phyloP scores from a whole-genome alignment of 2,329 filamentous ascomycete species.

The Fusarium haematococcum region DNA sequence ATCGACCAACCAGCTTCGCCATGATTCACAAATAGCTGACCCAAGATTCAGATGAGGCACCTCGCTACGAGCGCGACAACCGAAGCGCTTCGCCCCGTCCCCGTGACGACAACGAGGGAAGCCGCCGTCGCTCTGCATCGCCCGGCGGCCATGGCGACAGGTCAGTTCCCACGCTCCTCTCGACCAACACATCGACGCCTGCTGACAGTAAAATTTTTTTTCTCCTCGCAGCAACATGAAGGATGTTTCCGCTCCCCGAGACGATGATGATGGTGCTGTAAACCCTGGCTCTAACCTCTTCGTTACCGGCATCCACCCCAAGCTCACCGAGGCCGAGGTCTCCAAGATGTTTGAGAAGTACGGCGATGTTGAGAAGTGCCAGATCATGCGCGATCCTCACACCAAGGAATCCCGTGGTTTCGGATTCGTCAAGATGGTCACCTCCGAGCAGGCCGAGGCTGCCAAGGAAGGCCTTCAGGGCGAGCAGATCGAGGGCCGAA shows the following conservation, averaged over 20 bases:
- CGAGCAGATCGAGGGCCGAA: slow-evolving; percentile 94
- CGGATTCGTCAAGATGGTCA: slow-evolving; percentile 99
- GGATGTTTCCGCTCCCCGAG: slow-evolving; percentile 63
- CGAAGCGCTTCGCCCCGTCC: slow-evolving; percentile 74
- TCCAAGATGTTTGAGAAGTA: slow-evolving; percentile 98
- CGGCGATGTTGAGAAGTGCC: slow-evolving; percentile 98
- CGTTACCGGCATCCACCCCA: slow-evolving; percentile 97
- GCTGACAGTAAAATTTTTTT: slow-evolving; percentile 14
- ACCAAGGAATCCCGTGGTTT: slow-evolving; percentile 99
- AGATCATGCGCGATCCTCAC: slow-evolving; percentile 99
- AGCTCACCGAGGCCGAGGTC: slow-evolving; percentile 89
- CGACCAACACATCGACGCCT: background rate
- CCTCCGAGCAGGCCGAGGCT: slow-evolving; percentile 93
- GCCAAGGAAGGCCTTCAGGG: slow-evolving; percentile 97
- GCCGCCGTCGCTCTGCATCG: slow-evolving; percentile 72
- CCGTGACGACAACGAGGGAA: slow-evolving; percentile 71
- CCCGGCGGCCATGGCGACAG: slow-evolving; percentile 61
- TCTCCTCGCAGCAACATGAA: slow-evolving; percentile 57
- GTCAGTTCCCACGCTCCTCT: slow-evolving; percentile 30
- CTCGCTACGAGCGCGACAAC: slow-evolving; percentile 75
- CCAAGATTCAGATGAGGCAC: slow-evolving; percentile 65
- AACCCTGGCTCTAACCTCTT: slow-evolving; percentile 99
- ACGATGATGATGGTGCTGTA: slow-evolving; percentile 81
- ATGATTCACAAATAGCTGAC: slow-evolving; percentile 19
- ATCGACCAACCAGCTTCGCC: background rate